Percentiles rank a stretch among this genome's conserved stretches.
Conservation (phyloP, 768 basidiomycete species). For the Phlegmacium glaucopus region DNA sequence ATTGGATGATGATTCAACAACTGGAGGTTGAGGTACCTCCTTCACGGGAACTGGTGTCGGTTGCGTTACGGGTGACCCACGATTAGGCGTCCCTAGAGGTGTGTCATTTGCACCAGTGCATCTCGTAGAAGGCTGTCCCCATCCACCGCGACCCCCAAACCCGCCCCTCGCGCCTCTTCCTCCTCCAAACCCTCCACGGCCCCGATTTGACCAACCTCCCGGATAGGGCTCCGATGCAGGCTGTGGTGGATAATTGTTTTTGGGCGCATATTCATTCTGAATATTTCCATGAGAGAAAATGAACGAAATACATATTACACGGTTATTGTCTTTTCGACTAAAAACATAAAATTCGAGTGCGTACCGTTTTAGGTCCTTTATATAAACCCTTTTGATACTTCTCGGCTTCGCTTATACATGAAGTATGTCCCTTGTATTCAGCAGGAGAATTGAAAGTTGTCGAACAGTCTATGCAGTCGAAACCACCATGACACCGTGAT, state of each 20-base stretch:
- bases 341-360: conserved; percentile 11
- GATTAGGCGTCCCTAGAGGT: conserved; percentile 62
- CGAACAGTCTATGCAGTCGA: conserved; percentile 89
- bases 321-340: neutral
- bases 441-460: conserved; percentile 72
- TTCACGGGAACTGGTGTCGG: conserved; percentile 12
- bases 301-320: neutral
- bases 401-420: conserved; percentile 87
- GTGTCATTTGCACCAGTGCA: conserved; percentile 67
- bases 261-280: conserved; percentile 7
- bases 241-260: conserved; percentile 22
- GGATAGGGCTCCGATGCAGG: conserved; percentile 1
- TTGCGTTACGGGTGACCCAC: conserved; percentile 29
- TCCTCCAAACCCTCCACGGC: conserved; percentile 16
- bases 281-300: neutral
- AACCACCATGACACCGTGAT: conserved; percentile 56
- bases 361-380: conserved; percentile 68
- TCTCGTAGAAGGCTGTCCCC: conserved; percentile 24
- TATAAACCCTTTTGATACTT: conserved; percentile 90
- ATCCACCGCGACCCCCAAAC: conserved; percentile 32
- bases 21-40: neutral
- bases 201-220: neutral
- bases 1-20: neutral
- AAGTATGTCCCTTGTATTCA: conserved; percentile 79
- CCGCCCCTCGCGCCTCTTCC: conserved; percentile 22